Base-by-base conservation (phyloP, 1,139 yeast species). In the Saccharomyces hybrid region DNA sequence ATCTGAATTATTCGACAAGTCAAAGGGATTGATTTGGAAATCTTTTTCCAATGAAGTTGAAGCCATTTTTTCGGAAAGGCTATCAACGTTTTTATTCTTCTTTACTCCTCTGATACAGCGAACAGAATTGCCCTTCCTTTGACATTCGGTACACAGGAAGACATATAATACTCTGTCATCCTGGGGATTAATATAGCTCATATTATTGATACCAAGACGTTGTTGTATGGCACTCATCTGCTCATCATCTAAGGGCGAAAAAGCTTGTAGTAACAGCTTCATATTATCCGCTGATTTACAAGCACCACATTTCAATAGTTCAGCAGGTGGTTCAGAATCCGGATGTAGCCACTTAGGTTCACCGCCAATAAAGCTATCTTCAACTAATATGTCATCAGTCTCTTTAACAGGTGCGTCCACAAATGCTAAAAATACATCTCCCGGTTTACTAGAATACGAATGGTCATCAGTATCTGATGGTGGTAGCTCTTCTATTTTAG, bases 151-250 rank as follows among this genome's bases (percentile, higher is more conserved):
- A 71, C 99, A 93, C 1, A 83, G 83, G 69, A 91, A 86, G 0
- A 91, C 77, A 66, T 93, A 93, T 28, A 93, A 70, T 11, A 83
- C 83, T 55, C 99, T 78, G 63, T 90, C 97, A 66, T 90, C 88
- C 51, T 79, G 72, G n/a, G 83, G 77, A 42, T 78, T 79, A n/a
- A 66, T 55, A 44, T 58, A 57, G 9, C 53, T 51, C 51, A 59
- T 52, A 44, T 61, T 59, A 11, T 52, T 44, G 2, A 59, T 25
- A 23, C 54, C 57, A 2, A 54, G 27, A 25, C 55, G 54, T 14
- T 41, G 23, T 52, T 61, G 66, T 7, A 65, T 51, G 5, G 57
- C 60, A 25, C 59, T 60, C 34, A 65, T 59, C 51, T 62, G 67
- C 20, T 63, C 70, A 16, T 53, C 55, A 29, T 83, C 88, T 49